Base-by-base conservation (phyloP, 306 rosid species). In the Spatholobus suberectus region DNA sequence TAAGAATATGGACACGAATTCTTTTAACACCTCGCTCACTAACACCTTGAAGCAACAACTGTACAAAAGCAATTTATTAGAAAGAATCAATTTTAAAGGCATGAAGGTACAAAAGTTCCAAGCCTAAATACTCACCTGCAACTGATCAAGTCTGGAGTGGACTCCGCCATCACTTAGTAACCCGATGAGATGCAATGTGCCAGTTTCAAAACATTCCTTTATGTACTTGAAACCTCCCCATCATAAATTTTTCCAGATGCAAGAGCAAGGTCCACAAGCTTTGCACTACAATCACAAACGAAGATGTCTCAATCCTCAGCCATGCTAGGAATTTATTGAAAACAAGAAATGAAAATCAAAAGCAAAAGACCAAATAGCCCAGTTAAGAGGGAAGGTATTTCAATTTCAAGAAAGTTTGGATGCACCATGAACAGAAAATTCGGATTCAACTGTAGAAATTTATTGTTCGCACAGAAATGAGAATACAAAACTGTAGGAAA, bases 211-310 rank as follows among this genome's bases (percentile, higher is more conserved):
- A 37, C 76, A 78, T 86, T 90, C 92, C 81, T 91, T 85, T 29
- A 95, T 84, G 84, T 93, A 95, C 58, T 90, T 90, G 79, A 93
- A 95, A 59, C 98, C 98, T 89, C 97, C 29, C 92, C 98, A 0
- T 88, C 89, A n/a, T 43, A 95, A 49, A 95, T 87, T 70, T 93
- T 95, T 73, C 97, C 98, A 52, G 95, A 75, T 44, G 82, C 98
- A 85, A 95, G 97, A 58, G 97, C 98, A 57, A n/a, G 52, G 84
- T 95, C 97, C 47, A 95, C 98, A 76, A 95, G 97, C 94, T 95
- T 93, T 13, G 98, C 98, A 69, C 85, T 82, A 80, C 23, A 87
- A 58, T 44, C 62, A 68, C 78, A 79, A 29, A 73, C 55, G 71
- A 82, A 26, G 23, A 67, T 71, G 62, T 43, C 49, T 73, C 63